Conservation (phyloP, 2,329 filamentous ascomycete genomes). For the Gaeumannomyces tritici region DNA sequence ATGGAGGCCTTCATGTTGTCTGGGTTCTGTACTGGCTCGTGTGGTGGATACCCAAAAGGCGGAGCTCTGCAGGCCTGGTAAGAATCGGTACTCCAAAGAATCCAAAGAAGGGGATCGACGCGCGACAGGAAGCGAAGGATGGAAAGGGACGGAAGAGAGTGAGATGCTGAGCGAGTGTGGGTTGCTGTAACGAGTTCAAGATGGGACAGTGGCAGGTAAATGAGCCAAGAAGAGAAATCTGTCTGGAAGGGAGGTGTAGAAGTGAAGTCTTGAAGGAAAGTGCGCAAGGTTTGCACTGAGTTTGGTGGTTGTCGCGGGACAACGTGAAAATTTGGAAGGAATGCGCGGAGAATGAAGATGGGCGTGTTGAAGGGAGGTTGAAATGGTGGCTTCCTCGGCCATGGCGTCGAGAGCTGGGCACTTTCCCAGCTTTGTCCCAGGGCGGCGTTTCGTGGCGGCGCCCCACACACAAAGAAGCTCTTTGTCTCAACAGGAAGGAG, state of each 20-base stretch:
- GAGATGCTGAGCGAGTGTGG: background rate
- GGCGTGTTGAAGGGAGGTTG: background rate
- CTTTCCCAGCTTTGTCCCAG: conserved; percentile 1
- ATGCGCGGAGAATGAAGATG: background rate
- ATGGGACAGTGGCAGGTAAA: background rate
- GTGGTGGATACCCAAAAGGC: conserved; percentile 8
- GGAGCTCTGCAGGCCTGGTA: conserved; percentile 3
- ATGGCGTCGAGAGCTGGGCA: background rate
- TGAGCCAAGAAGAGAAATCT: background rate
- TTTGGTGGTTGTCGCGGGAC: background rate
- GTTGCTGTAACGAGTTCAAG: background rate
- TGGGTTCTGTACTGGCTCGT: background rate
- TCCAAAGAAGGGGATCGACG: conserved; percentile 7
- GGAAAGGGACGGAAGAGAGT: background rate
- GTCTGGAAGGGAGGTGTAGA: background rate
- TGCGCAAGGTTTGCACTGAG: background rate
- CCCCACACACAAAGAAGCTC: background rate
- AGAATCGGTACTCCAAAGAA: conserved; percentile 4
- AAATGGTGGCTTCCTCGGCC: background rate
- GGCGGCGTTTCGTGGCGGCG: background rate
- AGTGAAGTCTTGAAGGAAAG: background rate
- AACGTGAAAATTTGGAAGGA: background rate
- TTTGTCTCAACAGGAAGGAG: background rate
- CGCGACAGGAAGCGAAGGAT: conserved; percentile 1
- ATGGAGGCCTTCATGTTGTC: conserved; percentile 41